Percentiles rank a stretch among this genome's conserved stretches.
Evolutionary conservation across 257 asterid genomes (phyloP).

Genomic region (Jaltomata sinuosa): DNA sequence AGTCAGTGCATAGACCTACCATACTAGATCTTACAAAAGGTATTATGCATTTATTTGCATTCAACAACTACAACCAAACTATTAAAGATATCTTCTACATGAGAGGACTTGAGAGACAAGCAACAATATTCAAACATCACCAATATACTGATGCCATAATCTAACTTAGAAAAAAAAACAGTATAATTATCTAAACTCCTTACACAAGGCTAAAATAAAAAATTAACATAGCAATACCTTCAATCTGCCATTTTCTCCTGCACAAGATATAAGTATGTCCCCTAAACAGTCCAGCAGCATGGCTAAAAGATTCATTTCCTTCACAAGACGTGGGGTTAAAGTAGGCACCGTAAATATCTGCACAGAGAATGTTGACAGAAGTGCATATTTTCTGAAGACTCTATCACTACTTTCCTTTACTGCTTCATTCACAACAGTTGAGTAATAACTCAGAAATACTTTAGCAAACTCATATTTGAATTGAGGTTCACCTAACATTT

Average conservation of each 20-base stretch:
- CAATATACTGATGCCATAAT: background rate
- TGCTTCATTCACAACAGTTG: slow-evolving; percentile 52
- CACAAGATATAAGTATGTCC: slow-evolving; percentile 45
- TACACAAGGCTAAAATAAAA: background rate
- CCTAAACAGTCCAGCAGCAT: slow-evolving; percentile 71
- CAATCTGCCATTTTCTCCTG: slow-evolving; percentile 69
- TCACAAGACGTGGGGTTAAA: slow-evolving; percentile 79
- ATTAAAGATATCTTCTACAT: background rate
- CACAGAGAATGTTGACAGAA: slow-evolving; percentile 79
- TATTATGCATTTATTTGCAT: background rate
- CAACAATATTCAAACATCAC: background rate
- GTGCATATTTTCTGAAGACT: slow-evolving; percentile 43
- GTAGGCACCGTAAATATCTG: slow-evolving; percentile 91
- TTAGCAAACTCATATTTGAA: slow-evolving; percentile 91
- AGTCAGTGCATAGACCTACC: background rate
- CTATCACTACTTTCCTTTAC: slow-evolving; percentile 45
- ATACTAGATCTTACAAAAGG: background rate
- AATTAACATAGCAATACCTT: slow-evolving; percentile 42
- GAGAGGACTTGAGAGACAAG: background rate
- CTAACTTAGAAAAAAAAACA: background rate
- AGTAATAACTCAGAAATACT: slow-evolving; percentile 74
- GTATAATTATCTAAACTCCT: background rate
- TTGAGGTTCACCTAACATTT: slow-evolving; percentile 81
- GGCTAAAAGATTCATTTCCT: slow-evolving; percentile 80
- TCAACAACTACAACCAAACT: background rate